phyloP scores from a whole-genome alignment of 495 filamentous ascomycete genomes.

The Arthonia radiata region DNA sequence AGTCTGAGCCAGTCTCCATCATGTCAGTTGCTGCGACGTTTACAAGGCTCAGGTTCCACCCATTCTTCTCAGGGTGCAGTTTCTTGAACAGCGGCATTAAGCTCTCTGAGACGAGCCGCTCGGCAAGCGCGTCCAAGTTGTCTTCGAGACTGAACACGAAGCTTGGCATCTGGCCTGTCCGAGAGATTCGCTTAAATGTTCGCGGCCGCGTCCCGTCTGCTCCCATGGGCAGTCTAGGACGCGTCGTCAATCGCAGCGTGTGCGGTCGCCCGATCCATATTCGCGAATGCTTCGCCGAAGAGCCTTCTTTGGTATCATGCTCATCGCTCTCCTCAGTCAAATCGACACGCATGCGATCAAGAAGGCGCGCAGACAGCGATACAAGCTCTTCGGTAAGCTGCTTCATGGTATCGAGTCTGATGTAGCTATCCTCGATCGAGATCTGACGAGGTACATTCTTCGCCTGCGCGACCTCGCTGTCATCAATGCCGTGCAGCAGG shows the following conservation, averaged over 20 bases:
- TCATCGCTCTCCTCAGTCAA: slow-evolving; percentile 29
- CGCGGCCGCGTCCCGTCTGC: slow-evolving; percentile 25
- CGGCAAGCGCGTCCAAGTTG: slow-evolving; percentile 28
- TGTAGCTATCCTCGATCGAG: slow-evolving; percentile 81
- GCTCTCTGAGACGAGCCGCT: slow-evolving; percentile 40
- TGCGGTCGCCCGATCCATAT: slow-evolving; percentile 43
- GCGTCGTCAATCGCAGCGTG: slow-evolving; percentile 56
- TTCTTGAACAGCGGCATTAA: slow-evolving; percentile 46
- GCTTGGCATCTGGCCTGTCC: slow-evolving; percentile 36
- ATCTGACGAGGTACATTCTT: slow-evolving; percentile 63
- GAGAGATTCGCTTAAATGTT: slow-evolving; percentile 37
- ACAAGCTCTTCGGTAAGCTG: slow-evolving; percentile 39
- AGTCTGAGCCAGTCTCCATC: slow-evolving; percentile 31
- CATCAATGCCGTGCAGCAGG: slow-evolving; percentile 36
- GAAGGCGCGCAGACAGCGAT: slow-evolving; percentile 37
- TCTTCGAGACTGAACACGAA: slow-evolving; percentile 43
- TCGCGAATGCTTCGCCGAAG: slow-evolving; percentile 1
- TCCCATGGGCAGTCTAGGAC: slow-evolving; percentile 30
- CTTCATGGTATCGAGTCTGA: slow-evolving; percentile 32
- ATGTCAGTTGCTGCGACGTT: slow-evolving; percentile 81
- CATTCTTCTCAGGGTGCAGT: slow-evolving; percentile 39
- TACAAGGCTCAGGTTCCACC: slow-evolving; percentile 58
- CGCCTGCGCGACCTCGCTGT: slow-evolving; percentile 41
- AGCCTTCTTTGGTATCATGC: slow-evolving; percentile 4
- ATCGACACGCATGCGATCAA: slow-evolving; percentile 58